Evolutionary conservation across 257 asterid genomes (phyloP).

Genomic region (Mitragyna speciosa): DNA sequence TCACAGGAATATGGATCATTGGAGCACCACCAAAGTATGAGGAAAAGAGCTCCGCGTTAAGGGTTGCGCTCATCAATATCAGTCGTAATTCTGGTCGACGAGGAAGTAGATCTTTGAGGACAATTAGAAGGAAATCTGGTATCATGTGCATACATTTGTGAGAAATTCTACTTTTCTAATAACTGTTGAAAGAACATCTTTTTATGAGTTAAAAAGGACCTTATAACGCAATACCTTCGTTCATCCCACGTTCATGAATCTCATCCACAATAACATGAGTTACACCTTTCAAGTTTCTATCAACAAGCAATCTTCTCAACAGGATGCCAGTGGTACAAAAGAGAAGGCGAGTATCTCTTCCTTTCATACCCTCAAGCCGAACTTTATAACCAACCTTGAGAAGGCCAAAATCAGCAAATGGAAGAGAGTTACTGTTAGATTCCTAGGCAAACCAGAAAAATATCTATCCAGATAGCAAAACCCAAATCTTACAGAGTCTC

Average conservation of each 20-base stretch:
- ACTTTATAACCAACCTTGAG: constrained; percentile 90
- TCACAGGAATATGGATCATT: constrained; percentile 77
- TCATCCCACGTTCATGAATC: constrained; percentile 98
- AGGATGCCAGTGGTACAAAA: constrained; percentile 91
- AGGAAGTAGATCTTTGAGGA: constrained; percentile 87
- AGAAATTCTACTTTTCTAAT: constrained; percentile 17
- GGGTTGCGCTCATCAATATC: constrained; percentile 92
- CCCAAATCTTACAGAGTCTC: constrained; percentile 71
- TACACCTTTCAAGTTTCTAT: constrained; percentile 77
- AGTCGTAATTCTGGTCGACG: constrained; percentile 80
- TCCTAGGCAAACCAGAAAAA: neutral
- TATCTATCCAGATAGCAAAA: constrained; percentile 13
- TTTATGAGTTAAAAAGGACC: constrained; percentile 14
- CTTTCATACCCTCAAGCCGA: constrained; percentile 93
- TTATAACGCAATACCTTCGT: constrained; percentile 62
- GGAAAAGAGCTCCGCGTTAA: constrained; percentile 88
- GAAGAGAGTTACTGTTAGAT: constrained; percentile 6
- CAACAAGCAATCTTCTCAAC: constrained; percentile 78
- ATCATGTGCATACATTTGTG: constrained; percentile 24
- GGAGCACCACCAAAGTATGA: constrained; percentile 89
- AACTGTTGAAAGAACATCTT: neutral
- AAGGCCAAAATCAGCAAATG: neutral
- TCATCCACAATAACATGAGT: constrained; percentile 90
- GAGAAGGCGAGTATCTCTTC: constrained; percentile 89
- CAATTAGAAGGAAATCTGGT: constrained; percentile 90